These are phyloP conservation scores for Schwanniomyces etchellsii DNA, from an alignment of 1,139 yeast genomes.

Conservation along the genomic window DNA sequence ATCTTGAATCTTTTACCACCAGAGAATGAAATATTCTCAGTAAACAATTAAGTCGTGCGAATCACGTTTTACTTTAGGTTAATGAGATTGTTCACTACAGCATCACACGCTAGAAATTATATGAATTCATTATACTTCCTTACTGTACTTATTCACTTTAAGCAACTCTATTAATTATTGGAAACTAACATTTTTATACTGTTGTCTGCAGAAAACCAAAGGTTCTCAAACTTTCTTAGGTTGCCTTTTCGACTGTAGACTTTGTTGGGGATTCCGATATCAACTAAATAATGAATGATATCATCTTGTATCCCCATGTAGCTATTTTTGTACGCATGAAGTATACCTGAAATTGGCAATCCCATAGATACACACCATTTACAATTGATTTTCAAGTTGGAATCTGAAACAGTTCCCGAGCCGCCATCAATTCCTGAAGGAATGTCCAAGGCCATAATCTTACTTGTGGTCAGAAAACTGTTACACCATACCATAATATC, in stretches of 20 bases:
- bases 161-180: constrained; percentile 3
- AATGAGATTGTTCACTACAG: no score
- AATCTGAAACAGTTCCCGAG: constrained; percentile 51
- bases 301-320: constrained; percentile 24
- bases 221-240: constrained; percentile 39
- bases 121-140: background rate
- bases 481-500: constrained; percentile 68
- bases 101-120: no score
- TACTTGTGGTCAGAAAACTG: constrained; percentile 37
- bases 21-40: background rate
- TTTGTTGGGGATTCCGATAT: constrained; percentile 63
- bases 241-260: constrained; percentile 36
- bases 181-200: constrained; percentile 21
- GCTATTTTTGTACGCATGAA: constrained; percentile 54
- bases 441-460: constrained; percentile 67
- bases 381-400: constrained; percentile 26
- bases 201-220: constrained; percentile 38
- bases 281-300: constrained; percentile 59
- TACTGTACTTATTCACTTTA: background rate
- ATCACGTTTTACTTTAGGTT: no score
- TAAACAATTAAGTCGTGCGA: no score
- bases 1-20: background rate
- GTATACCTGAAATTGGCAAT: constrained; percentile 63
- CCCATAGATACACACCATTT: constrained; percentile 67
- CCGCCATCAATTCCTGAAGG: constrained; percentile 87